Base-by-base conservation (phyloP, 768 basidiomycete species). In the Collybia nuda region DNA sequence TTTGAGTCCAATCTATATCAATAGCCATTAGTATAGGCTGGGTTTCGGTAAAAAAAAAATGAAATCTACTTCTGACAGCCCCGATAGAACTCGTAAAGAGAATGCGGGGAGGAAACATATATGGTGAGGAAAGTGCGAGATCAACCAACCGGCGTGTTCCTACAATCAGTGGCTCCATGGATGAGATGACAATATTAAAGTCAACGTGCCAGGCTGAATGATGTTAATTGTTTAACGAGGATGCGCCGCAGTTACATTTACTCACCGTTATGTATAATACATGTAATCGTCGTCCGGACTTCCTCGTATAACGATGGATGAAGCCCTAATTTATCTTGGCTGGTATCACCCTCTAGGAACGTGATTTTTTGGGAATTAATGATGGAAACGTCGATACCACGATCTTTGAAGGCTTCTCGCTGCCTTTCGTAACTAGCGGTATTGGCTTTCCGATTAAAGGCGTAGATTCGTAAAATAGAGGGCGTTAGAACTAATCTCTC, bases 181-280 rank as follows among this genome's bases (percentile, higher is more conserved):
- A 61, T 3, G 61, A 35, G 9, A 75, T 51, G 1, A 65, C 42
- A 2, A 66, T 36, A 42, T 67, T 69, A 51, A 72, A 72, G 55
- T 73, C 62, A 2, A 71, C 66, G 5, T 56, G 56, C 70, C 70
- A 75, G 8, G 69, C 73, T 70, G 39, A 15, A 23, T 15, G 41
- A 2, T 26, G 6, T 8, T 7, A 17, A 7, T 18, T 40, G 9
- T 7, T 22, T 8, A 8, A 22, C 18, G 14, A 8, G 39, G 15
- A 8, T 40, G 39, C 6, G 22, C 7, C 7, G 24, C 3, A 40
- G 22, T 2, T 3, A 8, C 1, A 40, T 18, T n/a, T 17, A 3
- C 53, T 28, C 40, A 70, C 70, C 70, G 45, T 65, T 66, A 28
- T 69, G 70, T 9, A 72, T 55, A 26, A 70, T 63, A n/a, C 44